Evolutionary conservation across 192 early-diverging fungal genomes (phyloP).

Genomic region (Umbelopsis isabellina): DNA sequence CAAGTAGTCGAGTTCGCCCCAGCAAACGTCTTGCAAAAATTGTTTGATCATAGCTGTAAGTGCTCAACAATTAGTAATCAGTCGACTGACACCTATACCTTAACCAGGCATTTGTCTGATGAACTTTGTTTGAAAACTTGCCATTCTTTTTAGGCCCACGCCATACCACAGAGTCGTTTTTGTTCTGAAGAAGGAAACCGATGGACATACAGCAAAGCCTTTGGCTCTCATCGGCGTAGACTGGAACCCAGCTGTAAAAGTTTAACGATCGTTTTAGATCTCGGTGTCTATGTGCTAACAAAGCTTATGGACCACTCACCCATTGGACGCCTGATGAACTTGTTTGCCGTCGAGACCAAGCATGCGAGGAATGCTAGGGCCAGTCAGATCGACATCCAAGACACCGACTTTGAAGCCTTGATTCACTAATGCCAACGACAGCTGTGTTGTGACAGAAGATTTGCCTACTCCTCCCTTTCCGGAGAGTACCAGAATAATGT

Average conservation of each 20-base stretch:
- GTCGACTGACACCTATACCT: not conserved
- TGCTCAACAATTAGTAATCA: slow-evolving; percentile 1
- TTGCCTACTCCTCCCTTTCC: slow-evolving; percentile 99
- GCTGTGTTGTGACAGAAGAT: slow-evolving; percentile 86
- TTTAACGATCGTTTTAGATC: not conserved
- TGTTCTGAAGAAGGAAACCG: slow-evolving; percentile 87
- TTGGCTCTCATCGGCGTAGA: slow-evolving; percentile 70
- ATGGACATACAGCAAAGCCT: slow-evolving; percentile 92
- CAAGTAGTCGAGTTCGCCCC: slow-evolving; percentile 95
- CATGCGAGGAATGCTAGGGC: slow-evolving; percentile 96
- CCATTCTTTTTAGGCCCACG: slow-evolving; percentile 98
- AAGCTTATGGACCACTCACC: slow-evolving; percentile 60
- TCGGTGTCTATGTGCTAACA: too few species aligned
- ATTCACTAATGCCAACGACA: slow-evolving; percentile 68
- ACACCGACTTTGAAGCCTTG: slow-evolving; percentile 80
- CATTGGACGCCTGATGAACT: slow-evolving; percentile 88
- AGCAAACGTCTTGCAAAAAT: slow-evolving; percentile 94
- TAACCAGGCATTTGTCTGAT: too few species aligned
- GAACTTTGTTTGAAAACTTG: slow-evolving; percentile 25
- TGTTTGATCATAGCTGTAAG: slow-evolving; percentile 92
- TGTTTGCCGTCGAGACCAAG: slow-evolving; percentile 86
- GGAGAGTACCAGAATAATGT: slow-evolving; percentile 91
- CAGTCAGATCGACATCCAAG: slow-evolving; percentile 97
- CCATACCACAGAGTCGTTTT: slow-evolving; percentile 96
- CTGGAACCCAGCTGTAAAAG: slow-evolving; percentile 72